Evolutionary conservation across 2,329 filamentous ascomycete genomes (phyloP), one percentile per base, ranked within the genome.

Genomic region (Fusarium sp.): DNA sequence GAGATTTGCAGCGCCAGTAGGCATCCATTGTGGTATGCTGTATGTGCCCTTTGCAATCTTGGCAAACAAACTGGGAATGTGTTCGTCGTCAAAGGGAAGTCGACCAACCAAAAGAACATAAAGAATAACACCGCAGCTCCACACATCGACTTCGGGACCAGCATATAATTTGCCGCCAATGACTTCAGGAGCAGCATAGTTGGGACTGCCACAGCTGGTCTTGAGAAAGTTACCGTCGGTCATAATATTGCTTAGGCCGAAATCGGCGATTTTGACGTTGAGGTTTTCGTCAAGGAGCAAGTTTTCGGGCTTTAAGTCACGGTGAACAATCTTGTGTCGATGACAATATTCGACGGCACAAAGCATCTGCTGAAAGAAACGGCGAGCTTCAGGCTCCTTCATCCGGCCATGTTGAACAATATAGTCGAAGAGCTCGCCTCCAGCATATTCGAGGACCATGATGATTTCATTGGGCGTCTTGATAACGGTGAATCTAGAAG

Each of bases 261-360:
- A 99, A 84, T 99, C 96, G 79, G 96, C 96, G 85, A 99, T 99
- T 86, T 99, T 99, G 84, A 99, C 96, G 79, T 99, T 98, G 80
- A 98, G 92, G 68, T 97, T 92, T 75, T 97, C 94, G 84, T 99
- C 96, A 58, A 99, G 91, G 48, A 99, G 89, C 55, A 99, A 85
- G 81, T 99, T 99, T 86, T 99, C 96, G 15, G 96, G 96, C 83
- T 99, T 99, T 72, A 99, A 85, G 82, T 99, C 96, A 82, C 96
- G 93, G 83, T 99, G 96, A 45, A 98, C 96, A 79, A 99, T 98
- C 86, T 98, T 98, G 87, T 99, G 96, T 71, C 96, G 90, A 84
- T 99, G 96, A 81, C 96, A 99, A 85, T 99, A 99, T 82, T 99
- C 96, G 77, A 99, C 96, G 48, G 96, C 96, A 82, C 96, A 98